A percentile compares a stretch with the other conserved stretches of the same genome.
Evolutionary conservation across 192 early-diverging fungal genomes (phyloP).

Genomic region (Entomortierella parvispora): DNA sequence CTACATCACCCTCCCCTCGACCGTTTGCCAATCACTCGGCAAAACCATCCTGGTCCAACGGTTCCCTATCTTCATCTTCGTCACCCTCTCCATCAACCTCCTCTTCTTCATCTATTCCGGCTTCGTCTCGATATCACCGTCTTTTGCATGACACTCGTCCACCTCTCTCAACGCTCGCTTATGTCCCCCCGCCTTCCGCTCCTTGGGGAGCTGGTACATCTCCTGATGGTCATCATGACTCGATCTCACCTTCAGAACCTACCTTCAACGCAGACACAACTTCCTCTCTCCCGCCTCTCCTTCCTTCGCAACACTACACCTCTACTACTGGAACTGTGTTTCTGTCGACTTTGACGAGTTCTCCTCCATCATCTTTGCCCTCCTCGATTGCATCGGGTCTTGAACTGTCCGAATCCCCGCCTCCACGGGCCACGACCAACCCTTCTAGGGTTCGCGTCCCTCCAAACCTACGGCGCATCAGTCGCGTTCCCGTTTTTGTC

Average conservation of each 20-base stretch:
- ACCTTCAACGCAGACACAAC: no score
- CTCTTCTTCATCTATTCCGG: background rate
- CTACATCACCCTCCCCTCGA: constrained; percentile 3
- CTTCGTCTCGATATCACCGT: constrained; percentile 2
- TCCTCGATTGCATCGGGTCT: no score
- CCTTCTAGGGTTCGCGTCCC: constrained; percentile 7
- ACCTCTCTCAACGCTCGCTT: constrained; percentile 10
- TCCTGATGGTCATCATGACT: no score
- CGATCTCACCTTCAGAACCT: no score
- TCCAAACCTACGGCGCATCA: constrained; percentile 19
- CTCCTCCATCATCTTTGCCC: background rate
- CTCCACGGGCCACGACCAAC: background rate
- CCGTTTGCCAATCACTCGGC: constrained; percentile 22
- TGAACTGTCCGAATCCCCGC: background rate
- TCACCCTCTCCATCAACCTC: background rate
- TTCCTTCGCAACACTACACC: no score
- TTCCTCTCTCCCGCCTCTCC: no score
- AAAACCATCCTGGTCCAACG: constrained; percentile 34
- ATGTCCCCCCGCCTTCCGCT: background rate
- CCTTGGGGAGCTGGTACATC: background rate
- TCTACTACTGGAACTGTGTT: no score
- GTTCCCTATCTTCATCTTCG: background rate
- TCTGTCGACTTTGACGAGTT: no score
- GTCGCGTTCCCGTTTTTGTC: constrained; percentile 23
- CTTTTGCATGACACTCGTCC: constrained; percentile 10